Percentiles rank a stretch among this genome's conserved stretches.
Evolutionary conservation across 2,329 filamentous ascomycete species (phyloP).

Genomic region (Phialemonium atrogriseum): DNA sequence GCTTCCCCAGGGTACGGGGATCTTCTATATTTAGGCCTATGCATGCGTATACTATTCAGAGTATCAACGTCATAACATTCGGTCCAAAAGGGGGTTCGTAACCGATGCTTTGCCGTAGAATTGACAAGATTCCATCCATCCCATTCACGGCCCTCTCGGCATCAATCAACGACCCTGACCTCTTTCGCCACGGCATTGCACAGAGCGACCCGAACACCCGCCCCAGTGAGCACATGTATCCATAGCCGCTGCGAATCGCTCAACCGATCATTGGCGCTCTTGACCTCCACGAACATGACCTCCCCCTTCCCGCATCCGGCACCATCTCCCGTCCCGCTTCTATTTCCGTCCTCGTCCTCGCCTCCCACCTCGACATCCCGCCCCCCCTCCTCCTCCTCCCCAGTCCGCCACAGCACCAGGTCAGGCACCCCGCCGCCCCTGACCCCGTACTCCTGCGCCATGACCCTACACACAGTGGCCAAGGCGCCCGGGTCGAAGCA

Average conservation of each 20-base stretch:
- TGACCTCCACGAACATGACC: conserved; percentile 73
- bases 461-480: conserved; percentile 79
- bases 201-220: conserved; percentile 78
- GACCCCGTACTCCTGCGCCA: conserved; percentile 89
- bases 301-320: conserved; percentile 37
- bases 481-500: conserved; percentile 78
- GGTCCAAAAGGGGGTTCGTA: too few species aligned
- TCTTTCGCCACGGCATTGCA: conserved; percentile 55
- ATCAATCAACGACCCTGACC: conserved; percentile 32
- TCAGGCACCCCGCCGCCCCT: conserved; percentile 86
- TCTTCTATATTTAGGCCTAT: too few species aligned
- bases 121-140: too few species aligned
- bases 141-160: too few species aligned
- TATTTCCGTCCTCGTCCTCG: conserved; percentile 6
- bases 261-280: conserved; percentile 81
- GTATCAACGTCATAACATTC: too few species aligned
- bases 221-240: conserved; percentile 86
- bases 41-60: too few species aligned
- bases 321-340: conserved; percentile 16
- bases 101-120: too few species aligned
- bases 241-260: conserved; percentile 95
- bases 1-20: too few species aligned
- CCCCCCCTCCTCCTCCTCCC: conserved; percentile 16
- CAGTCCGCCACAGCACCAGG: conserved; percentile 72
- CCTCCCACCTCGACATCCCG: background rate